These are phyloP conservation scores for Mortierella sp. DNA, from an alignment of 371 early-diverging fungal species.

Conservation along the genomic window DNA sequence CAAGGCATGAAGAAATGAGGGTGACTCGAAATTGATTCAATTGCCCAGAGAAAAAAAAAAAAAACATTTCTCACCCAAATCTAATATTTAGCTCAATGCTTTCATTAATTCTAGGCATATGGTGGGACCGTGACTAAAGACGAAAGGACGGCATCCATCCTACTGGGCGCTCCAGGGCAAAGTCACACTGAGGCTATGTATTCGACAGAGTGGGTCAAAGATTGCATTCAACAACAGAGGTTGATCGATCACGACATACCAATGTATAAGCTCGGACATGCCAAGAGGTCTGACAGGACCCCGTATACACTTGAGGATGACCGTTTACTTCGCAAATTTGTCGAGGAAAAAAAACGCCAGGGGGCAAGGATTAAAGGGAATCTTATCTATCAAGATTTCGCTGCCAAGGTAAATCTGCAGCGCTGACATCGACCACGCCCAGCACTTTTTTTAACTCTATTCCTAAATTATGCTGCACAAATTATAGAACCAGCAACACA, in stretches of 20 bases:
- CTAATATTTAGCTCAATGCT: too few species aligned
- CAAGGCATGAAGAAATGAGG: too few species aligned
- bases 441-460: too few species aligned
- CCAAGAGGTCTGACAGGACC: not conserved
- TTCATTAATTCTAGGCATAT: conserved; percentile 11
- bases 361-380: not conserved
- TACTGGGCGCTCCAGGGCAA: conserved; percentile 31
- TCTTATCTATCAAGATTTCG: too few species aligned
- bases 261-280: conserved; percentile 15
- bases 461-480: not conserved
- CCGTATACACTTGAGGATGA: conserved; percentile 25
- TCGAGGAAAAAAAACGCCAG: conserved; percentile 8
- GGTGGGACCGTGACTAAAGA: conserved; percentile 24
- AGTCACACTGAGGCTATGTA: conserved; percentile 18
- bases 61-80: too few species aligned
- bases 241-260: conserved; percentile 15
- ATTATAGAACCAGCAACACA: conserved; percentile 26
- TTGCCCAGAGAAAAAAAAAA: too few species aligned
- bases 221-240: conserved; percentile 6
- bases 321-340: conserved; percentile 11
- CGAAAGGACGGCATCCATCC: conserved; percentile 24
- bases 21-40: too few species aligned
- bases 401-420: conserved; percentile 8
- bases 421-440: too few species aligned
- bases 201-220: conserved; percentile 32